These are phyloP conservation scores for Lumnitzera racemosa DNA, from an alignment of 345 rosid species.

Conservation along the genomic window DNA sequence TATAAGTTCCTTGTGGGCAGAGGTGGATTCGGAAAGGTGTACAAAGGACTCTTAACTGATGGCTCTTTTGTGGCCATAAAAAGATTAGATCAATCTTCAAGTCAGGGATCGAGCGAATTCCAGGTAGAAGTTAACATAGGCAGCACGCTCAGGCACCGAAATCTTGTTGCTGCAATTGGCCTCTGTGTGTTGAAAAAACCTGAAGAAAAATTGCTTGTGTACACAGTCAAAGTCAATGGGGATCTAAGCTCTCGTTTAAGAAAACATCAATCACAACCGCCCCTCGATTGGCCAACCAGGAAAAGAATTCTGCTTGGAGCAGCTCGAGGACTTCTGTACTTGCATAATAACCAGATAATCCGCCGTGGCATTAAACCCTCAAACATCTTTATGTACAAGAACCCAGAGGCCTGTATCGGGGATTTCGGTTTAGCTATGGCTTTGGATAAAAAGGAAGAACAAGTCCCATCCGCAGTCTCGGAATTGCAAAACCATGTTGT, in stretches of 20 bases:
- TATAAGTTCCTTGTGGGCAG: not conserved
- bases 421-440: too few species aligned
- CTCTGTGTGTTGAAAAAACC: not conserved
- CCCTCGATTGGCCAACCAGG: slow-evolving; percentile 1
- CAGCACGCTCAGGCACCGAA: slow-evolving; percentile 1
- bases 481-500: too few species aligned
- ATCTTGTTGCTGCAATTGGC: slow-evolving; percentile 1
- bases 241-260: not conserved
- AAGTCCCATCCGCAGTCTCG: too few species aligned
- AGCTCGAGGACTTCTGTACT: slow-evolving; percentile 7
- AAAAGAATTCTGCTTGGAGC: slow-evolving; percentile 1
- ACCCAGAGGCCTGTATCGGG: slow-evolving; percentile 6
- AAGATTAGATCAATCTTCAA: not conserved
- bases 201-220: not conserved
- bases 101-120: not conserved
- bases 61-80: slow-evolving; percentile 10
- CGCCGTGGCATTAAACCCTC: not conserved
- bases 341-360: too few species aligned
- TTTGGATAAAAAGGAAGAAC: too few species aligned
- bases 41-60: not conserved
- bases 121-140: not conserved
- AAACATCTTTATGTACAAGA: slow-evolving; percentile 4
- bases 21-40: slow-evolving; percentile 8
- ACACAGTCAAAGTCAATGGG: slow-evolving; percentile 2
- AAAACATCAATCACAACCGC: not conserved